Evolutionary conservation across 2,329 filamentous ascomycete genomes (phyloP), one percentile per base, ranked within the genome.

Genomic region (Exophiala viscosa): DNA sequence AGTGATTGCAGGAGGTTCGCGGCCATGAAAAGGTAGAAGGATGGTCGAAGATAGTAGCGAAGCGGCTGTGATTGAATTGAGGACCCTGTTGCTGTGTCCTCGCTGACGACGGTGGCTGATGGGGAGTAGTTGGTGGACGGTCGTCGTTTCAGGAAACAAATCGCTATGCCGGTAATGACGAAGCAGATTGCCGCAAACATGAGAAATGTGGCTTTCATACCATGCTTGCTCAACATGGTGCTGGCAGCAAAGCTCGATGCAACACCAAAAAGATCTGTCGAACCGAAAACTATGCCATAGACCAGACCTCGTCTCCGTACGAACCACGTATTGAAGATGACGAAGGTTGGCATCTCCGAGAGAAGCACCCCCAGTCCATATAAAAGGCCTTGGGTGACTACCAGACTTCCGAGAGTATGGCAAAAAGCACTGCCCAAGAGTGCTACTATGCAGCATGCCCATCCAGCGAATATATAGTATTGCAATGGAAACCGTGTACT

Each of bases 321-420:
- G 64, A 80, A 82, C 73, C 65, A 85, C 59, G 80, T 76, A 52
- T 80, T 76, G 17, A 81, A 64, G 50, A 74, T 76, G 40, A 76
- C 65, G 13, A 78, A 71, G 2, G 71, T 70, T 0, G 76, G 76
- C 13, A 64, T 77, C 63, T 71, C 83, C 5, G 78, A 62, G 1
- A 81, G 63, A 8, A 73, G 69, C 7, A 80, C 78, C 0, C 79
- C 74, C 13, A 75, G 59, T 1, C 71, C 76, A 42, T 71, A 75
- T 2, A 73, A 64, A 9, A 74, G 70, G 8, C 70, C 70, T 55
- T 73, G 67, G 0, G 73, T 72, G 2, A 69, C 59, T 17, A 78
- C 70, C 8, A 78, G 64, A 28, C 74, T 69, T 59, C 68, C 71
- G 8, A 76, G 67, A 3, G 60, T 64, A 2, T 60, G 67, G 17